Base-by-base conservation (phyloP, 2,329 filamentous ascomycete species). In the Alternaria triticimaculans region DNA sequence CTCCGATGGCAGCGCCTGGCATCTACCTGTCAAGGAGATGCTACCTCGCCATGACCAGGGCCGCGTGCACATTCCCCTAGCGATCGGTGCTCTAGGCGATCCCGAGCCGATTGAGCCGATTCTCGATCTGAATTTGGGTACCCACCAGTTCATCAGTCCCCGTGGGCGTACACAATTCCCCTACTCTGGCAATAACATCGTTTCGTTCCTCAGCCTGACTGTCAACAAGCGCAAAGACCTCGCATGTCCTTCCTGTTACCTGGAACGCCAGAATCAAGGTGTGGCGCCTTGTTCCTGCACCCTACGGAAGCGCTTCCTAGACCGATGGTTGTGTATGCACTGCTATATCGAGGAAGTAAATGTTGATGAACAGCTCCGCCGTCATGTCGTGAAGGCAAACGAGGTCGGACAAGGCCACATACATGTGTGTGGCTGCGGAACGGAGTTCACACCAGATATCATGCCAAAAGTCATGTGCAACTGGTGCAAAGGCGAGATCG, bases 41-140 rank as follows among this genome's bases (percentile, higher is more conserved):
- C 26, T 46, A 14, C 55, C 66, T 26, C 60, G 66, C 28, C 74
- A 75, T 44, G 72, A 76, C 37, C 63, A 68, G 55, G 74, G 72
- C 23, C 66, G 64, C 21, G 37, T 76, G 10, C 73, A 74, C n/a
- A 43, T 65, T 11, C 69, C 72, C 4, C 61, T 74, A 15, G 37
- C 60, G 20, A 56, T 63, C 4, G 11, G 26, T n/a, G 37, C 45
- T 4, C 57, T 65, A 28, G 66, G 67, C 5, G 58, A 62, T 14
- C 61, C 64, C 5, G 72, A 73, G 48, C 63, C 63, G 1, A 54
- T 76, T 37, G 64, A 69, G 15, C 67, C 66, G 1, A 65, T 76
- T 15, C 63, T 76, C 30, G 67, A 71, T 48, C 55, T 65, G 10
- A 43, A 75, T 45, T 60, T 76, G 10, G 74, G 73, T 2, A 15